Evolutionary conservation across 2,329 filamentous ascomycete genomes (phyloP).

Genomic region (Colletotrichum simmondsii): DNA sequence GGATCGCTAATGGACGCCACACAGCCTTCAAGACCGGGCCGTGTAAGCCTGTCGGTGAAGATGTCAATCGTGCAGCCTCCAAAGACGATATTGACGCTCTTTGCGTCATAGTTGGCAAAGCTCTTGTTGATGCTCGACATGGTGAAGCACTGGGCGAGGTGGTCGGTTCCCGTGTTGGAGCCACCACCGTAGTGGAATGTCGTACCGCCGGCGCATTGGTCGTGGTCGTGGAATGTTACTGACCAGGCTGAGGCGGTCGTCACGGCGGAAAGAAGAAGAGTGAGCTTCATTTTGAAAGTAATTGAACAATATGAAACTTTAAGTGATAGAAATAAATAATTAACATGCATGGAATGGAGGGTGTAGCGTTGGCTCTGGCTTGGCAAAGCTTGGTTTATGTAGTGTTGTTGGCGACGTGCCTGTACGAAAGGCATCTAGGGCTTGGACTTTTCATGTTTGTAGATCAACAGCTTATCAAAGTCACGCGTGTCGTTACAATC

Average conservation of each 20-base stretch:
- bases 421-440: not conserved
- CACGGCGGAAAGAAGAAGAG: not conserved
- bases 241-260: not conserved
- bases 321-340: not conserved
- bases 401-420: not conserved
- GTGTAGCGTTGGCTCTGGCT: not conserved
- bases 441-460: not conserved
- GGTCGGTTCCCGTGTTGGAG: not conserved
- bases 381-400: not conserved
- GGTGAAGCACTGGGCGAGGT: not conserved
- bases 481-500: not conserved
- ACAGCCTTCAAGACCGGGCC: rapidly evolving
- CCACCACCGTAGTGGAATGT: not conserved
- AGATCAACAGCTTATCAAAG: not conserved
- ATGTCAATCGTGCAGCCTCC: not conserved
- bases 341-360: not conserved
- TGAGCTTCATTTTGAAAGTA: not conserved
- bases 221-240: not conserved
- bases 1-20: not conserved
- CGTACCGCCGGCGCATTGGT: not conserved
- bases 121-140: not conserved
- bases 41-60: not conserved
- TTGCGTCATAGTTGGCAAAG: not conserved
- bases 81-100: not conserved
- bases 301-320: rapidly evolving